phyloP scores from a whole-genome alignment of 148 eudicot species.

The Dianthus caryophyllus region DNA sequence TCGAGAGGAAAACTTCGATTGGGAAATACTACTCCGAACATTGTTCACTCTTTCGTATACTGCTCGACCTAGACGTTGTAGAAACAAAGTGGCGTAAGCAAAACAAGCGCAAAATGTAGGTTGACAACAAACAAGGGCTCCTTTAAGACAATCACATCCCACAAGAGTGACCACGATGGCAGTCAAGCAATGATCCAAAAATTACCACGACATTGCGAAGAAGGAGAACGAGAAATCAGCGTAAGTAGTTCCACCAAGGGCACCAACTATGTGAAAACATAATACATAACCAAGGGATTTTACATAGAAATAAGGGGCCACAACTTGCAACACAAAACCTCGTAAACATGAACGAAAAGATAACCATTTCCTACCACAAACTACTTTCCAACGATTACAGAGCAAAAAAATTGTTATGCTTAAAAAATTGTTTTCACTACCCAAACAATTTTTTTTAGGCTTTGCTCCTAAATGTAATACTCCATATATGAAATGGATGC shows the following conservation, averaged over 20 bases:
- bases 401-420: no score
- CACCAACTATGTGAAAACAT: no score
- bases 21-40: slow-evolving; percentile 96
- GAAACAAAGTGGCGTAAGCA: not conserved
- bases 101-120: not conserved
- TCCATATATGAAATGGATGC: no score
- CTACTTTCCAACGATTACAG: no score
- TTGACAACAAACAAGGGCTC: no score
- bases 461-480: not conserved
- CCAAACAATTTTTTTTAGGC: no score
- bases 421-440: no score
- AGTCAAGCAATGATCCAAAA: not conserved
- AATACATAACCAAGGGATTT: no score
- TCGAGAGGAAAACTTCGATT: slow-evolving; percentile 92
- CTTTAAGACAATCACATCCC: not conserved
- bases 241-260: not conserved
- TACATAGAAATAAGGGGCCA: no score
- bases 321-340: no score
- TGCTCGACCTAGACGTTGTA: not conserved
- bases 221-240: not conserved
- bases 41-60: slow-evolving; percentile 10
- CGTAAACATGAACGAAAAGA: no score
- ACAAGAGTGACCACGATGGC: not conserved
- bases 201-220: not conserved
- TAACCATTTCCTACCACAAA: no score